Conservation (phyloP, 805 yeast genomes). For the Brettanomyces naardenensis region DNA sequence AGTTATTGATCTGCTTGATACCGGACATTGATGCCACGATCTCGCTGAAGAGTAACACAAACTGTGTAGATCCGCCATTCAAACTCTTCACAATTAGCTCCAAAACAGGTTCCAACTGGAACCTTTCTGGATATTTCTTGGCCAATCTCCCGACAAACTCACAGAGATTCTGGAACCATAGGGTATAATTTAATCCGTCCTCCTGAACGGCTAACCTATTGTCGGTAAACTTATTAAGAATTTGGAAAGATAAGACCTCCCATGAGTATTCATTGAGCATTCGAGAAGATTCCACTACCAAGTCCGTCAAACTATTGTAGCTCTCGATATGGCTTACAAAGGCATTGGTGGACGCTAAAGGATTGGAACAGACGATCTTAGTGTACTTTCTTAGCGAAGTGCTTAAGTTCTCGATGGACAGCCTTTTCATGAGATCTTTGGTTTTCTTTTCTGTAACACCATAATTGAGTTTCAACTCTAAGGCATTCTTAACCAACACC, state of each 20-base stretch:
- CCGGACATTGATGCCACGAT: conserved; percentile 73
- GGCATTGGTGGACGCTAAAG: conserved; percentile 66
- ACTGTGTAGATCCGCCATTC: conserved; percentile 49
- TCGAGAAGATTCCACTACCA: conserved; percentile 72
- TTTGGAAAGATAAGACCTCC: conserved; percentile 74
- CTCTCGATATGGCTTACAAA: conserved; percentile 80
- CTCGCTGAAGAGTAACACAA: conserved; percentile 59
- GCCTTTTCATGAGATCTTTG: conserved; percentile 66
- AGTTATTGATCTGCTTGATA: conserved; percentile 57
- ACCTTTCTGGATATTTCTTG: conserved; percentile 37
- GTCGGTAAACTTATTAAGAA: conserved; percentile 61
- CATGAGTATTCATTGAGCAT: conserved; percentile 72
- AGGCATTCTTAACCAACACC: conserved; percentile 46
- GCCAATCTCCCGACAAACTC: conserved; percentile 71
- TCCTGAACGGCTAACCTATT: conserved; percentile 61
- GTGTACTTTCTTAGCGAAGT: conserved; percentile 69
- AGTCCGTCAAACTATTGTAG: conserved; percentile 75
- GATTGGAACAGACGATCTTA: conserved; percentile 65
- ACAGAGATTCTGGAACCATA: conserved; percentile 82
- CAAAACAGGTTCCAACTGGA: conserved; percentile 59
- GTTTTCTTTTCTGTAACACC: conserved; percentile 72
- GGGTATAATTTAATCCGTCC: conserved; percentile 74
- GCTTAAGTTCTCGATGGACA: conserved; percentile 71
- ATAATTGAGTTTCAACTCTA: conserved; percentile 49
- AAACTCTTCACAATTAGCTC: conserved; percentile 54